Evolutionary conservation across 176 grass and related monocot species (phyloP), one percentile per base, ranked within the genome.

Genomic region (Themeda triandra): DNA sequence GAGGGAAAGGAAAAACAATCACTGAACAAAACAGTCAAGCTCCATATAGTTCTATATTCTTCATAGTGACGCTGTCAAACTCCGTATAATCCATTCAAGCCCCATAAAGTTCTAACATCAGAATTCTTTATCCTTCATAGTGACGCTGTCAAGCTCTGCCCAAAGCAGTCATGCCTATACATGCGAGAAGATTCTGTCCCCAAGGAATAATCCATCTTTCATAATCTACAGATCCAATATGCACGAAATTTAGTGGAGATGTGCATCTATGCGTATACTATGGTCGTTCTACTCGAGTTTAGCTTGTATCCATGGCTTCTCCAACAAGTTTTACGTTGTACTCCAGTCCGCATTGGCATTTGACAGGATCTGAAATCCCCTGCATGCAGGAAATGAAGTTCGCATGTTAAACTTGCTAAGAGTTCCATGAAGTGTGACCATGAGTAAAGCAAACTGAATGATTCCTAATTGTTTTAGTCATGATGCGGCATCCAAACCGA

Each of bases 291-390:
- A 60, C 45, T 63, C 31, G 13, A 46, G 66, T 68, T 79, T 92
- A 82, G 36, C 71, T 85, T n/a, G 69, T 62, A 83, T 76, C 80
- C 75, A 87, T 84, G 30, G 68, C 63, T 82, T 87, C 73, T 10
- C 64, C 69, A 59, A 69, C 76, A 72, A 92, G 69, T 75, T 89
- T 63, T 36, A 97, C 92, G 39, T 83, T 83, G 81, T 94, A 97
- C 66, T 94, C 86, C 77, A 88, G 53, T 78, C 90, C 94, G 41
- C 94, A 97, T 51, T 23, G 58, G 72, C 94, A 97, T 66, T 81
- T 89, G 23, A 97, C 75, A 58, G 32, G 59, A 91, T 82, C 80
- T 58, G 83, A 94, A 72, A 91, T 35, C 33, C 29, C 83, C 92
- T 97, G 88, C 63, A 85, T 84, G 80, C 35, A 87, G 67, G 33